A percentile compares a stretch with the other conserved stretches of the same genome.
Conservation (phyloP, 2,329 filamentous ascomycete species). For the Alternaria sp. region DNA sequence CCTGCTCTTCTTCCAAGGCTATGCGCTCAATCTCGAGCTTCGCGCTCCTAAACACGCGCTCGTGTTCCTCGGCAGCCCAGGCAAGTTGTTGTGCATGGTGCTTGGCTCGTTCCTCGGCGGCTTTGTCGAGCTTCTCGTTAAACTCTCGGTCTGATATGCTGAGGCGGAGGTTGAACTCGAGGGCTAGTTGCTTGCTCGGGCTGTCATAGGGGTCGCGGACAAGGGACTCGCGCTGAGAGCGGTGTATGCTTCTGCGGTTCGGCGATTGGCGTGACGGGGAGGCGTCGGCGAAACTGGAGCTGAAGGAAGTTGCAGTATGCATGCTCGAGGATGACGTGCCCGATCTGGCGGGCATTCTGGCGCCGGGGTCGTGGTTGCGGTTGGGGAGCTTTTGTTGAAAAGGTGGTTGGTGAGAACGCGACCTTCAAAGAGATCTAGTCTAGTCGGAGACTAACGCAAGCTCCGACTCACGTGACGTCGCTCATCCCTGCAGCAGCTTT, state of each 20-base stretch:
- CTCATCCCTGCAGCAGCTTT: slow-evolving; percentile 23
- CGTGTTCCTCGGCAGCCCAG: slow-evolving; percentile 71
- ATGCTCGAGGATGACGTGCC: slow-evolving; percentile 47
- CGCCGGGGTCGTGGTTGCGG: slow-evolving; percentile 14
- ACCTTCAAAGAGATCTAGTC: slow-evolving; percentile 14
- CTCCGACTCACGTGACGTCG: slow-evolving; percentile 24
- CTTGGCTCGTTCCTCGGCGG: slow-evolving; percentile 69
- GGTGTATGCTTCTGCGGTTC: slow-evolving; percentile 35
- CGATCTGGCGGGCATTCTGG: slow-evolving; percentile 43
- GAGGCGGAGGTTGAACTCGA: slow-evolving; percentile 56
- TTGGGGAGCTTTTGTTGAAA: slow-evolving; percentile 22
- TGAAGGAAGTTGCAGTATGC: slow-evolving; percentile 44
- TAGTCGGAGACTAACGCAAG: slow-evolving; percentile 16
- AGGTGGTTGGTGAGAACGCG: slow-evolving; percentile 36
- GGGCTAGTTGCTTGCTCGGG: slow-evolving; percentile 46
- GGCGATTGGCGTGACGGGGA: slow-evolving; percentile 47
- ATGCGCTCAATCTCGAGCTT: slow-evolving; percentile 63
- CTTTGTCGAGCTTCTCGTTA: slow-evolving; percentile 68
- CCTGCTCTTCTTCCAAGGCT: slow-evolving; percentile 53
- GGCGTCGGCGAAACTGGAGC: slow-evolving; percentile 43
- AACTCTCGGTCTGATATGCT: slow-evolving; percentile 57
- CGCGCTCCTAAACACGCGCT: slow-evolving; percentile 67
- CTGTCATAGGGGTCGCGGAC: slow-evolving; percentile 41
- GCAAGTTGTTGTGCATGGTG: slow-evolving; percentile 72
- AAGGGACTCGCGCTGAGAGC: slow-evolving; percentile 35